Base-by-base conservation (phyloP, 495 filamentous ascomycete genomes). In the Penicillium arizonense region DNA sequence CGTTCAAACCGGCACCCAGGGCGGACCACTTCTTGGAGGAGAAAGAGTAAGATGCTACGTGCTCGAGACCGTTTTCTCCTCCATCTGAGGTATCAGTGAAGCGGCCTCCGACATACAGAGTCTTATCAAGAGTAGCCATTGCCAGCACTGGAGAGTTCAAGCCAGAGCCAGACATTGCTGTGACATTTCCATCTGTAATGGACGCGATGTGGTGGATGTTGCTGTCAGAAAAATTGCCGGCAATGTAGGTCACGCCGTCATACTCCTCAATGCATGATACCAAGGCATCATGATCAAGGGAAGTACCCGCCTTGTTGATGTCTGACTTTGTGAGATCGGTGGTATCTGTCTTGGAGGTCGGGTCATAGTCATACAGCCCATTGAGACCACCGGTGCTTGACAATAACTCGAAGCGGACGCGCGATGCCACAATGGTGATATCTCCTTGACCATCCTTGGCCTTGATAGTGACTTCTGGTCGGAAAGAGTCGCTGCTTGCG, bases 361-460 rank as follows among this genome's bases (percentile, higher is more conserved):
- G 90, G 51, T 93, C 78, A 65, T 87, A 97, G 53, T 99, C 94
- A 67, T 90, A 99, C 3, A 99, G 70, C 11, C 91, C 91, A 63
- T 97, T 97, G 49, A 99, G 67, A 21, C 86, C 87, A 57, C 83
- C 59, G 21, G 51, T 66, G 23, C 85, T 84, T 30, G 79, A 79
- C 26, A 87, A 76, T 23, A 91, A 72, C 24, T 83, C 80, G 67
- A 97, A 96, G 16, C 84, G 81, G 16, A 97, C 84, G 39, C 86
- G 80, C 54, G 94, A 91, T 7, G 94, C 94, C 5, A 97, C 93
- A 55, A 97, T 72, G 11, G 85, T 85, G 62, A 91, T 77, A 44
- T 85, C 80, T 3, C 74, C 73, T 62, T 96, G 90, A 23, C 80
- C 83, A 12, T 79, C 55, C 16, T 78, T 66, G 10, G 93, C 89